These are phyloP conservation scores for Phyllosticta citriasiana DNA, from an alignment of 2,329 filamentous ascomycete genomes.

Conservation along the genomic window DNA sequence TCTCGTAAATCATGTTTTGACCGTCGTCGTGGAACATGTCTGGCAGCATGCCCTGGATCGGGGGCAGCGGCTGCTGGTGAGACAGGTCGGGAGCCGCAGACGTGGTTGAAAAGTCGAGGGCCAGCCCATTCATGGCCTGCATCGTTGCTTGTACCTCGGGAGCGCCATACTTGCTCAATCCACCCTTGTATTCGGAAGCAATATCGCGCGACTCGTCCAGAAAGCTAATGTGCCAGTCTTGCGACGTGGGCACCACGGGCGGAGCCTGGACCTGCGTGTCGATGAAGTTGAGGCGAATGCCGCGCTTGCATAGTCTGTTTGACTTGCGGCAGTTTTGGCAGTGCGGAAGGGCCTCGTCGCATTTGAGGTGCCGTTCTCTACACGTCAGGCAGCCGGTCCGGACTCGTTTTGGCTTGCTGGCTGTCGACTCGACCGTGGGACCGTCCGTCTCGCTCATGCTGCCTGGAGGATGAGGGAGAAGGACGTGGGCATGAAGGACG, in stretches of 20 bases:
- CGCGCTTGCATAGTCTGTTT: conserved; percentile 73
- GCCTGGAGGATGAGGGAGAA: background rate
- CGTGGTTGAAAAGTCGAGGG: conserved; percentile 17
- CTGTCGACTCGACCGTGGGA: conserved; percentile 13
- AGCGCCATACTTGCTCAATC: conserved; percentile 60
- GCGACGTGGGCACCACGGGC: conserved; percentile 49
- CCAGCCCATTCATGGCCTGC: conserved; percentile 20
- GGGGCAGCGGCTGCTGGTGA: conserved; percentile 38
- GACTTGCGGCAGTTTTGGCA: conserved; percentile 83
- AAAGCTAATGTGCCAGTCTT: conserved; percentile 66
- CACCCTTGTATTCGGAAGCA: conserved; percentile 81
- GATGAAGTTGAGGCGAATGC: conserved; percentile 82
- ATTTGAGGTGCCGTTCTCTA: conserved; percentile 81
- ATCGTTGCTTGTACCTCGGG: conserved; percentile 24
- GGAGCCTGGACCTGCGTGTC: conserved; percentile 66
- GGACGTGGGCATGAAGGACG: background rate
- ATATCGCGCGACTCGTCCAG: conserved; percentile 83
- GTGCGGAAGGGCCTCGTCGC: conserved; percentile 61
- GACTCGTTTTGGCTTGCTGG: conserved; percentile 67
- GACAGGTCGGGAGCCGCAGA: conserved; percentile 23
- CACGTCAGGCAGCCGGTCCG: conserved; percentile 88
- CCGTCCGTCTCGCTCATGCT: conserved; percentile 14
- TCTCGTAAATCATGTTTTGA: conserved; percentile 31
- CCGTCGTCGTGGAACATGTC: conserved; percentile 36
- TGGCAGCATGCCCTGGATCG: conserved; percentile 40